Evolutionary conservation across 2,329 filamentous ascomycete genomes (phyloP), one percentile per base, ranked within the genome.

Genomic region (Ceratocystis diversiconidia): DNA sequence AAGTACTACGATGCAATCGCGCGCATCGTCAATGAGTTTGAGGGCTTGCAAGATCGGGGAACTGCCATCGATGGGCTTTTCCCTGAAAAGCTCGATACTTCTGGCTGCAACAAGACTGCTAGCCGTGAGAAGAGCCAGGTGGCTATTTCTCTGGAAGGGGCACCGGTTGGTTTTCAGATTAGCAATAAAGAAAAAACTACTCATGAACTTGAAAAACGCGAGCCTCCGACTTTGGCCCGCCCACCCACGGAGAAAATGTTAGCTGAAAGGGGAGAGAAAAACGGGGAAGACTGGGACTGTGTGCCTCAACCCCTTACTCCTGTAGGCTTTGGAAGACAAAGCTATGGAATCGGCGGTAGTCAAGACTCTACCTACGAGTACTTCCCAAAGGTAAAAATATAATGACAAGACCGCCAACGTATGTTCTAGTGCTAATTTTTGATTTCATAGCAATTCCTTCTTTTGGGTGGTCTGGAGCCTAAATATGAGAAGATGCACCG

Each of bases 1-100:
- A 91, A 86, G 73, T 96, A 95, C 75, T 96, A 95, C 72, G 92
- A 96, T 75, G 91, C 90, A 17, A 80, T 96, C 68, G 89, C 90
- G 61, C 86, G 91, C 67, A 89, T 96, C 71, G 95, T 90, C 19
- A 80, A 95, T 72, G 86, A 86, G 6, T 80, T 96, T 30, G 83
- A 91, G 68, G 82, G 86, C 63, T 84, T 86, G 76, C 90, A 96
- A 75, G 82, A 85, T 70, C 77, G 78, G 2, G 82, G 79, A 4
- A 92, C 88, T 0, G 79, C 80, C 2, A 77, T 96, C 6, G 84
- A 87, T 1, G 91, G 92, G 1, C 82, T 96, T 71, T 96, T 92
- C 78, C 90, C 92, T 0, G 66, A 89, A 69, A 78, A 78, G 48
- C 76, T 96, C 12, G 90, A 96, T 75, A 85, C 87, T 8, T 88